These are phyloP conservation scores for Populus tomentosa DNA, from an alignment of 441 rosid genomes.

Conservation along the genomic window DNA sequence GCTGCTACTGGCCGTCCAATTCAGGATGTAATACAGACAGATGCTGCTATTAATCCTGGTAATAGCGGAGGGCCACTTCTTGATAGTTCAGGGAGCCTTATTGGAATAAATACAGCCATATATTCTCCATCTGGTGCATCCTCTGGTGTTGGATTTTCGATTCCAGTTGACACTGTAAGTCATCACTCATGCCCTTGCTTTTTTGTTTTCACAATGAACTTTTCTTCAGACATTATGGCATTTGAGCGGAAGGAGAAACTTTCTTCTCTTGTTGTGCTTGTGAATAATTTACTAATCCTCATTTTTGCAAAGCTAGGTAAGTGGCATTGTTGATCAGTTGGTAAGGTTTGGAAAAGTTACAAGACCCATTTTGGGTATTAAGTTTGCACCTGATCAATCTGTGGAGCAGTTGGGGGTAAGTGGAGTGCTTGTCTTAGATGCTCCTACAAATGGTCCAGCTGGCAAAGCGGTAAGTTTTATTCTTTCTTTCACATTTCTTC, in stretches of 20 bases:
- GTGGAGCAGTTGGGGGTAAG: constrained; percentile 95
- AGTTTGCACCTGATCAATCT: constrained; percentile 98
- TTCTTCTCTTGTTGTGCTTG: neutral
- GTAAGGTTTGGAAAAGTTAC: constrained; percentile 88
- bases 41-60: constrained; percentile 98
- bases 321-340: constrained; percentile 88
- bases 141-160: constrained; percentile 96
- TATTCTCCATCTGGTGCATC: constrained; percentile 99
- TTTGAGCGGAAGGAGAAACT: neutral
- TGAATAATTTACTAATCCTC: neutral
- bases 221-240: neutral
- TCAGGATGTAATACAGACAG: constrained; percentile 98
- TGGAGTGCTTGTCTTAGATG: constrained; percentile 97
- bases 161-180: constrained; percentile 98
- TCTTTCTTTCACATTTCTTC: constrained; percentile 6
- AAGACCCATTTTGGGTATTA: constrained; percentile 91
- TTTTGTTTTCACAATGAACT: neutral
- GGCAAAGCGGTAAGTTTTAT: constrained; percentile 78
- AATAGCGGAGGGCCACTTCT: constrained; percentile 98
- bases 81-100: constrained; percentile 86
- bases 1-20: constrained; percentile 99
- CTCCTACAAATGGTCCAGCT: constrained; percentile 90
- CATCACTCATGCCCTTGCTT: neutral
- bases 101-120: constrained; percentile 95
- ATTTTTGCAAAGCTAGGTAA: constrained; percentile 48